Conservation (phyloP, 106 monocot species). For the Vanilla planifolia region DNA sequence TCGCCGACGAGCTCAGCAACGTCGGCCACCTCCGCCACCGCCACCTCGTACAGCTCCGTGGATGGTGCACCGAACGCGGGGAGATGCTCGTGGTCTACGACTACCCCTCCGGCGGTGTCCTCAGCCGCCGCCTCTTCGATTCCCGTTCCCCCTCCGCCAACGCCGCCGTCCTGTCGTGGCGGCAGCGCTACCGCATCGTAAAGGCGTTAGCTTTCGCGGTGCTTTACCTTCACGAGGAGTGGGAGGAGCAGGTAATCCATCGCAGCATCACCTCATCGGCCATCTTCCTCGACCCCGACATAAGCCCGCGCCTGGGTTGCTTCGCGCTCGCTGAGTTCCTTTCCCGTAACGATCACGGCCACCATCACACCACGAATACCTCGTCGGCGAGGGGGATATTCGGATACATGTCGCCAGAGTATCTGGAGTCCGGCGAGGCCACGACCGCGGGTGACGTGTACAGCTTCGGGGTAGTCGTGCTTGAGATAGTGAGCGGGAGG, state of each 20-base stretch:
- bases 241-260: constrained; percentile 97
- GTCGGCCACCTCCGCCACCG: constrained; percentile 81
- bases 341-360: constrained; percentile 43
- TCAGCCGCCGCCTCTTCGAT: constrained; percentile 52
- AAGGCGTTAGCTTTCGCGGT: constrained; percentile 71
- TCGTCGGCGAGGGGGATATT: constrained; percentile 65
- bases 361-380: constrained; percentile 8
- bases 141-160: not conserved
- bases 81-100: constrained; percentile 98
- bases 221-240: constrained; percentile 89
- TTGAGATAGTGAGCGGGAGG: constrained; percentile 65
- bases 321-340: constrained; percentile 91
- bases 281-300: constrained; percentile 62
- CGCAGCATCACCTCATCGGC: constrained; percentile 84
- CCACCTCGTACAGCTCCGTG: constrained; percentile 82
- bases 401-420: constrained; percentile 93
- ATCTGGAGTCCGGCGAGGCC: constrained; percentile 65
- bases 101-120: constrained; percentile 39
- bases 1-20: constrained; percentile 73
- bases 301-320: constrained; percentile 62
- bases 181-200: constrained; percentile 55
- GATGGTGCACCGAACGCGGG: constrained; percentile 87
- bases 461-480: constrained; percentile 80
- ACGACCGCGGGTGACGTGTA: constrained; percentile 76
- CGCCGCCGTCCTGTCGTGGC: constrained; percentile 49